Evolutionary conservation across 2,329 filamentous ascomycete species (phyloP), one percentile per base, ranked within the genome.

Genomic region (Fusarium drepaniforme): DNA sequence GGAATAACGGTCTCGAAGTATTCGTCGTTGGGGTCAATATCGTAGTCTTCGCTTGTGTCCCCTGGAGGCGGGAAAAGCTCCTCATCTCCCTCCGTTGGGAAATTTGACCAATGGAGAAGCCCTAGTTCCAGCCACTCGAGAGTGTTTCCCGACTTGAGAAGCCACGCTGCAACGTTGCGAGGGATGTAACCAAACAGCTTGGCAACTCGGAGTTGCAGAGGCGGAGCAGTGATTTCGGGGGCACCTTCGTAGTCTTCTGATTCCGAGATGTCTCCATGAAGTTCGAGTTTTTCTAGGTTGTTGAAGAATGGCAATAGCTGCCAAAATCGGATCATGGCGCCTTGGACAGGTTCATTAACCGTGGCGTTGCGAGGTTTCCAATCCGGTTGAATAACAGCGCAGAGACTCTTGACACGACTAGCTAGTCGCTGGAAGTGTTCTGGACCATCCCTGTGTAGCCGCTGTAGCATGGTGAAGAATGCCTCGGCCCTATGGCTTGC

Each of bases 131-230:
- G 4, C 0, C 66, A 44, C 7, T 77, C 51, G 0, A 77, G 64
- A 0, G 49, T 65, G 1, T 6, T 2, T 3, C 37, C 49, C 1
- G 74, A 73, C 25, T 25, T 21, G 1, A 77, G 66, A 16, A 75
- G 5, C 44, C 68, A 77, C 3, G 33, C 2, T 4, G 46, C 30
- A 40, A 74, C 33, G 1, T 7, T 1, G 12, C 33, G 62, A 0
- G 76, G 74, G 8, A 77, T 60, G 9, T 75, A 74, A 1, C 40
- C 69, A 25, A 62, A 74, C 8, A 77, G 49, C 16, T 70, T 78
- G 11, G 57, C 69, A 18, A 66, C 67, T 1, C 35, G 70, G 2
- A 77, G 57, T 3, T 35, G 15, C 3, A 76, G 30, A 1, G 66
- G 46, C 15, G 12, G 44, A 46, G 44, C 21, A 15, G 44, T 46